Evolutionary conservation across 257 asterid species (phyloP).

Genomic region (Salvia splendens): DNA sequence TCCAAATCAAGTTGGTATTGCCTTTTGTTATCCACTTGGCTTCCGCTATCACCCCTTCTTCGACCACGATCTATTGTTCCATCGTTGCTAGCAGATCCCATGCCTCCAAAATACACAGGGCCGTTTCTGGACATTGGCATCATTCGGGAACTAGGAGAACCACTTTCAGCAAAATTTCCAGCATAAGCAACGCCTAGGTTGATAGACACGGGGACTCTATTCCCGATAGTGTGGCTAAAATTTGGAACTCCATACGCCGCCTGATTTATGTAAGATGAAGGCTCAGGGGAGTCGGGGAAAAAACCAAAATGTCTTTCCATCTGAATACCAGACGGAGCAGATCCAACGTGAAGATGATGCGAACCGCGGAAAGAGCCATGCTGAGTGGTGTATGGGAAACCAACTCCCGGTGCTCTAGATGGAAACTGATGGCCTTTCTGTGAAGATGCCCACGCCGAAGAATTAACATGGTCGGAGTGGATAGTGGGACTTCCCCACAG

Average conservation of each 20-base stretch:
- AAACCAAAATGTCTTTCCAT: constrained; percentile 76
- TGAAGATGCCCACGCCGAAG: constrained; percentile 62
- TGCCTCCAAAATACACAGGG: constrained; percentile 62
- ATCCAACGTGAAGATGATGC: constrained; percentile 71
- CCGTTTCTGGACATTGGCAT: constrained; percentile 66
- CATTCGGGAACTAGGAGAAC: constrained; percentile 71
- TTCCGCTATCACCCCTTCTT: constrained; percentile 68
- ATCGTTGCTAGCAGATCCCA: constrained; percentile 51
- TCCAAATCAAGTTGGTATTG: constrained; percentile 92
- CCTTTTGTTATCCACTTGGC: constrained; percentile 70
- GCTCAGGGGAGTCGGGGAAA: constrained; percentile 80
- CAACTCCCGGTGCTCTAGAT: constrained; percentile 52
- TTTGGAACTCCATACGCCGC: constrained; percentile 50
- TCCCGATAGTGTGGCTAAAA: constrained; percentile 51
- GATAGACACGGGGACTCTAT: constrained; percentile 51
- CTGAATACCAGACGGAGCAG: constrained; percentile 90
- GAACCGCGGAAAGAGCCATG: constrained; percentile 56
- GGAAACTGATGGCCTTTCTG: constrained; percentile 47
- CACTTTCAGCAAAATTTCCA: constrained; percentile 59
- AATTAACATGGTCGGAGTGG: constrained; percentile 51
- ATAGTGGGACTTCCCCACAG: constrained; percentile 93
- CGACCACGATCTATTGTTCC: constrained; percentile 69
- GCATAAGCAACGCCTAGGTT: constrained; percentile 64
- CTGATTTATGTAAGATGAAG: constrained; percentile 54
- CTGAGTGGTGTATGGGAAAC: constrained; percentile 53